Evolutionary conservation across 371 early-diverging fungal genomes (phyloP).

Genomic region (Syncephalastrum contaminatum): DNA sequence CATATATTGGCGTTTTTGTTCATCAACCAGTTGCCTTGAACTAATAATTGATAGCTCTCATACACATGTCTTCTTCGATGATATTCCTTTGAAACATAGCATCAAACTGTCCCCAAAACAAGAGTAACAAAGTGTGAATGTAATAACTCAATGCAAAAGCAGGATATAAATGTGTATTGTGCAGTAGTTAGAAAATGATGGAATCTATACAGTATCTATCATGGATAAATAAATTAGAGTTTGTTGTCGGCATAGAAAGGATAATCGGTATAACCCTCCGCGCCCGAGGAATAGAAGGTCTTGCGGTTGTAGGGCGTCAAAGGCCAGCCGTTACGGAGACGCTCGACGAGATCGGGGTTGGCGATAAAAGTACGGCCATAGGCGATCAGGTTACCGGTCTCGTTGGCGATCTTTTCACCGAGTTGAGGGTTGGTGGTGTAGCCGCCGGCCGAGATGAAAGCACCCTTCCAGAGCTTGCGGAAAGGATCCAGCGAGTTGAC

Average conservation of each 20-base stretch:
- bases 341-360: slow-evolving; percentile 13
- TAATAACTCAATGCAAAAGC: too few species aligned
- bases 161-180: too few species aligned
- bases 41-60: too few species aligned
- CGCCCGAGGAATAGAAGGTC: slow-evolving; percentile 11
- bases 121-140: too few species aligned
- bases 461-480: slow-evolving; percentile 19
- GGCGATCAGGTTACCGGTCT: slow-evolving; percentile 9
- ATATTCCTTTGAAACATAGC: too few species aligned
- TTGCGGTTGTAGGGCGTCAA: slow-evolving; percentile 11
- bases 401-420: slow-evolving; percentile 5
- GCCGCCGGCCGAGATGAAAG: slow-evolving; percentile 15
- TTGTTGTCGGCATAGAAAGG: slow-evolving; percentile 9
- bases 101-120: too few species aligned
- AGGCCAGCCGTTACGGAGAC: slow-evolving; percentile 13
- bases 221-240: too few species aligned
- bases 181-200: too few species aligned
- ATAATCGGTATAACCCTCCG: slow-evolving; percentile 17
- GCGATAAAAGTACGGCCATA: slow-evolving; percentile 18
- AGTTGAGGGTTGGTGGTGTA: slow-evolving; percentile 8
- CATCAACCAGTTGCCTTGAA: too few species aligned
- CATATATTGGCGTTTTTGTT: too few species aligned
- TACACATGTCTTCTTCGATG: too few species aligned
- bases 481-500: slow-evolving; percentile 13
- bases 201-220: too few species aligned